Conservation (phyloP, 345 rosid genomes). For the Heritiera littoralis region DNA sequence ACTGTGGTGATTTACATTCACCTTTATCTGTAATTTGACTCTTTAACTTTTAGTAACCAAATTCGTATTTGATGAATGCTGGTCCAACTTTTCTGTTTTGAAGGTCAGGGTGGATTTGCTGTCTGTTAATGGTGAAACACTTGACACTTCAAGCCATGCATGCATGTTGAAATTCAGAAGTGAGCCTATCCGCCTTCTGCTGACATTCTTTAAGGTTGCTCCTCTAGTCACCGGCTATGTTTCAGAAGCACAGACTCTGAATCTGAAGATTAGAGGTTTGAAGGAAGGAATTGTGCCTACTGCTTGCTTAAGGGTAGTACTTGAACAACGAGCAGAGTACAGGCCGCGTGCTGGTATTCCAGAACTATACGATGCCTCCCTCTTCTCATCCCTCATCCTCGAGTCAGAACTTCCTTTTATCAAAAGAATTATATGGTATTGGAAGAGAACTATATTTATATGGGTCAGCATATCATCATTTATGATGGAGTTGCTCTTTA, state of each 20-base stretch:
- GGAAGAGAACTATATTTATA: constrained; percentile 69
- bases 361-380: constrained; percentile 62
- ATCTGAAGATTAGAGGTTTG: constrained; percentile 60
- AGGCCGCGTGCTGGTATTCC: constrained; percentile 72
- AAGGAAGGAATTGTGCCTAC: constrained; percentile 64
- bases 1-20: not conserved
- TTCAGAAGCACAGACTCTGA: constrained; percentile 73
- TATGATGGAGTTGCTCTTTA: constrained; percentile 41
- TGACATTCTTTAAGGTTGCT: constrained; percentile 62
- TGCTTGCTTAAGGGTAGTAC: constrained; percentile 51
- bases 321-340: constrained; percentile 77
- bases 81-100: constrained; percentile 21
- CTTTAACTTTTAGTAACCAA: not conserved
- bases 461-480: constrained; percentile 57
- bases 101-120: constrained; percentile 83
- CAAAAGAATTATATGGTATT: constrained; percentile 54
- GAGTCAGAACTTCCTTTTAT: constrained; percentile 61
- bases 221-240: constrained; percentile 73
- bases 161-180: constrained; percentile 83
- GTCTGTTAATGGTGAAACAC: constrained; percentile 56
- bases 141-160: constrained; percentile 61
- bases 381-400: constrained; percentile 37
- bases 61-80: not conserved
- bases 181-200: constrained; percentile 60
- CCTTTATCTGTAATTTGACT: not conserved